Base-by-base conservation (phyloP, 805 yeast genomes). In the Ogataea paraovalis region DNA sequence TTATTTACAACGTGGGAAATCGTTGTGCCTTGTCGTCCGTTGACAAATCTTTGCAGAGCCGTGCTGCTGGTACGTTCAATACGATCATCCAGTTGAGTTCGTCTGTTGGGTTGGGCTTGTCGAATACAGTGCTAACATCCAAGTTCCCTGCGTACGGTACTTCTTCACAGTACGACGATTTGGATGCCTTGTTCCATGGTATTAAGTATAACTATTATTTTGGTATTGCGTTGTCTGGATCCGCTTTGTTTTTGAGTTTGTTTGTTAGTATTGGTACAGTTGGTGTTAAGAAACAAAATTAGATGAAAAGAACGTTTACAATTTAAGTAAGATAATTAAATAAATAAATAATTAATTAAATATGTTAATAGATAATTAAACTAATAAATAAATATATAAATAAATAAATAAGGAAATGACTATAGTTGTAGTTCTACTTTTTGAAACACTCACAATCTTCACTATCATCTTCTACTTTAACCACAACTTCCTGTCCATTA, bases 41-140 rank as follows among this genome's bases (percentile, higher is more conserved):
- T 13, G 63, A 68, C 22, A 56, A 57, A 33, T 46, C 58, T 14
- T 56, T 70, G 20, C 79, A 74, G 48, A 67, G 75, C 41, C 56
- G 75, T 13, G 80, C 79, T 4, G 76, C 76, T 3, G 79, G 79
- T 14, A 63, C 75, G 3, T 75, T 75, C 52, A 75, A 73, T 50
- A 75, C 79, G 1, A 59, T 69, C 33, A 52, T 66, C 23, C 77
- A 74, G 47, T 49, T 76, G 25, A 61, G 74, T 37, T 62, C 70
- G 0, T 60, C 76, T 3, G 61, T 75, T 4, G 77, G 77, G 0
- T 58, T 75, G 4, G 74, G 76, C 21, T 52, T 73, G 1, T 61
- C 74, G 1, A 59, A 72, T 16, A 71, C 78, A 0, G 61, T 75
- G 40, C 64, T 72, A 18, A 49, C 65, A 16, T 57, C 73, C 3